phyloP scores from a whole-genome alignment of 1,139 yeast species.

The Pneumocystis canis region DNA sequence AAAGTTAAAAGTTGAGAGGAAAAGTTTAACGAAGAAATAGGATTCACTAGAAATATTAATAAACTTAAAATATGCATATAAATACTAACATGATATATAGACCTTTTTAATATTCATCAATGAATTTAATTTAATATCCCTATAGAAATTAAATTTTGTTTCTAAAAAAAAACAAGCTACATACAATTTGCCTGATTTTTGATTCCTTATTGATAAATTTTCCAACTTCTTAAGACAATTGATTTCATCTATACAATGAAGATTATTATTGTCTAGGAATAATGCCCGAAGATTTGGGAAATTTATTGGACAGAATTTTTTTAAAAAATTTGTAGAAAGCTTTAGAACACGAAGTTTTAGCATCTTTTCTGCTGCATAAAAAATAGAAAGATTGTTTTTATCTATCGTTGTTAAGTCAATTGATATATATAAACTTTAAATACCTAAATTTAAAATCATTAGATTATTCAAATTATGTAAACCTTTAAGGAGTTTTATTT shows the following conservation, averaged over 20 bases:
- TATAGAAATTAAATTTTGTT: not conserved
- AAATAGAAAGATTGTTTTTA: conserved; percentile 10
- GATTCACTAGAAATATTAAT: conserved; percentile 20
- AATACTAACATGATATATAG: conserved; percentile 6
- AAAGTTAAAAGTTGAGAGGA: conserved; percentile 23
- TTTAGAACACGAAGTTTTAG: conserved; percentile 15
- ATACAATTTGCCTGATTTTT: conserved; percentile 2
- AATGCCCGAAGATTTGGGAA: conserved; percentile 18
- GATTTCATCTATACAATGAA: conserved; percentile 14
- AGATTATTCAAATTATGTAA: conserved; percentile 15
- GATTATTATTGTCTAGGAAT: conserved; percentile 19
- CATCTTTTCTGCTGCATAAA: conserved; percentile 10
- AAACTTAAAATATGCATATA: conserved; percentile 18
- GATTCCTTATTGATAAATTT: conserved; percentile 16
- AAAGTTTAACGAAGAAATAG: conserved; percentile 15
- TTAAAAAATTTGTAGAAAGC: conserved; percentile 12
- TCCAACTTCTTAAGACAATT: conserved; percentile 12
- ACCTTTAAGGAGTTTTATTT: conserved; percentile 18
- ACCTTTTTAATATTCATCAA: not conserved
- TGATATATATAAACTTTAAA: not conserved
- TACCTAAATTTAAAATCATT: conserved; percentile 14
- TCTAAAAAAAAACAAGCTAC: not conserved
- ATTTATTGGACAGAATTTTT: conserved; percentile 11
- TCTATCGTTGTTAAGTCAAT: conserved; percentile 1
- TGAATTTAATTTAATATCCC: conserved; percentile 3